These are phyloP conservation scores for Ceratocystis colombiana DNA, from an alignment of 2,329 filamentous ascomycete genomes.

Conservation along the genomic window DNA sequence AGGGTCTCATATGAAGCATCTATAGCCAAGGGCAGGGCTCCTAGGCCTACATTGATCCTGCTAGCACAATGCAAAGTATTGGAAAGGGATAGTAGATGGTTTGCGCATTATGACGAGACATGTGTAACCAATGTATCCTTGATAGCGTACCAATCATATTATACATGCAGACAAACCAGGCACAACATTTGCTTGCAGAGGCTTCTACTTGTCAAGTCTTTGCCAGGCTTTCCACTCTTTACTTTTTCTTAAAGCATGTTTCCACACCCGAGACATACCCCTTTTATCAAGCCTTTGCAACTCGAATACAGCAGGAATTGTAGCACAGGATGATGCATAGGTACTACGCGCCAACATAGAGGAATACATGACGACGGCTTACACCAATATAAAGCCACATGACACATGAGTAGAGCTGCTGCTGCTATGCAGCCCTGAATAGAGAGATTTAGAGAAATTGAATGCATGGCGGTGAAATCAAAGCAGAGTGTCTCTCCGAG, in stretches of 20 bases:
- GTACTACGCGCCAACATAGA: neutral
- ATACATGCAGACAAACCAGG: neutral
- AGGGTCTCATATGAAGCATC: neutral
- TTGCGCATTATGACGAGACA: neutral
- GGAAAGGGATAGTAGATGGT: neutral
- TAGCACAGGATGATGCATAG: constrained; percentile 3
- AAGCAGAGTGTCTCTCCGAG: no score
- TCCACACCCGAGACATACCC: neutral
- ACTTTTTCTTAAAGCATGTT: neutral
- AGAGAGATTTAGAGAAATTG: no score
- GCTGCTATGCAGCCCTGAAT: no score
- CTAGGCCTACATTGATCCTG: neutral
- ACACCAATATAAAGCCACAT: neutral
- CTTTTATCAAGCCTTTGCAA: neutral
- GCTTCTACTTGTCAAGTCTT: neutral
- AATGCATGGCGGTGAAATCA: no score
- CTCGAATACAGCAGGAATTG: neutral
- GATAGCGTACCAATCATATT: neutral
- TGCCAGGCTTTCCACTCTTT: neutral
- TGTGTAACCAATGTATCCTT: neutral
- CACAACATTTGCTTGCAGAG: neutral
- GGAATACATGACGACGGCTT: neutral
- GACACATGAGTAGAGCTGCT: neutral
- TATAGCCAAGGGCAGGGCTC: neutral
- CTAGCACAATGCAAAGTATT: neutral